A percentile compares a stretch with the other conserved stretches of the same genome.
Conservation (phyloP, 176 grass and related monocot genomes). For the Cocos nucifera region DNA sequence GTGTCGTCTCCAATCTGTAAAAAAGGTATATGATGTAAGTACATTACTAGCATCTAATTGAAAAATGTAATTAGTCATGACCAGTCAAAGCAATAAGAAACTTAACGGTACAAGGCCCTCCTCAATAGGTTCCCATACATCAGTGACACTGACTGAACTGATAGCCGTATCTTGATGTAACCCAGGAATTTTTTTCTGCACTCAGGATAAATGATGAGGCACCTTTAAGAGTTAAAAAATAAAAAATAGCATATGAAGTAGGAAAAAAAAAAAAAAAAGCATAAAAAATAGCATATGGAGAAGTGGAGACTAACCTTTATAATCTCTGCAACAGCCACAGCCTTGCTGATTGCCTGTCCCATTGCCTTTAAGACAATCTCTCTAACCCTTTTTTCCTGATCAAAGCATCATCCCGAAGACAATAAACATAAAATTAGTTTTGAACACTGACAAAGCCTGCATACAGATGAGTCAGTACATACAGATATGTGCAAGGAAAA, state of each 20-base stretch:
- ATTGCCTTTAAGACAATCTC: conserved; percentile 94
- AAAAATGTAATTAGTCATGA: not conserved
- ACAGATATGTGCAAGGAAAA: too few species aligned
- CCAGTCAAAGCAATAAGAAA: conserved; percentile 5
- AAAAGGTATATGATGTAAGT: not conserved
- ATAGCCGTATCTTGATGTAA: conserved; percentile 92
- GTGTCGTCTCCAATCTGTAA: conserved; percentile 85
- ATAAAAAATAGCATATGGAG: conserved; percentile 5
- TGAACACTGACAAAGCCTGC: too few species aligned
- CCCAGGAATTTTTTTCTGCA: conserved; percentile 89
- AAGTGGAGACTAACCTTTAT: conserved; percentile 59
- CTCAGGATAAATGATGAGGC: conserved; percentile 1
- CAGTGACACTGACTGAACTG: conserved; percentile 91
- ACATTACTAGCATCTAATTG: not conserved
- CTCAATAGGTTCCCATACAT: conserved; percentile 99
- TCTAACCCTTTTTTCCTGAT: conserved; percentile 75
- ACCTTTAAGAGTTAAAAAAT: not conserved
- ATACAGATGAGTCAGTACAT: too few species aligned
- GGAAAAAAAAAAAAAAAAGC: not conserved
- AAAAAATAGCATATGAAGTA: not conserved
- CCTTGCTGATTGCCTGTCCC: conserved; percentile 97
- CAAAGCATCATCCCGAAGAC: conserved; percentile 5
- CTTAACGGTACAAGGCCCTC: conserved; percentile 99
- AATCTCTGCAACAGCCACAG: conserved; percentile 78
- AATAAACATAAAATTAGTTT: too few species aligned